phyloP scores from a whole-genome alignment of 2,329 filamentous ascomycete genomes.

The Penicillium sclerotigenum region DNA sequence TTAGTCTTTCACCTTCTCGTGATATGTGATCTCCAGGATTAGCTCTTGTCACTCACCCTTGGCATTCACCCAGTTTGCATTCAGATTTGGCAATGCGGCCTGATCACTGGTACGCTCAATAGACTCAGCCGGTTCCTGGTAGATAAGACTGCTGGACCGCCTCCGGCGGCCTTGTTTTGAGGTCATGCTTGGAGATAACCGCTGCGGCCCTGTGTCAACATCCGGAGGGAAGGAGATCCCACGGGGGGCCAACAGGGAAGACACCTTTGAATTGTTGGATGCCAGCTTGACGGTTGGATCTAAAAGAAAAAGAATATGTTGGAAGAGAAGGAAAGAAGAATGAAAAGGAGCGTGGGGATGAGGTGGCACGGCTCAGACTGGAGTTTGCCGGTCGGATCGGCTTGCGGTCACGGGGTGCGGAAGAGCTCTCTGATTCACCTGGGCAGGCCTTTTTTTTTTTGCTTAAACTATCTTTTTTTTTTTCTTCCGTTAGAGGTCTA shows the following conservation, averaged over 20 bases:
- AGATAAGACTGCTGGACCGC: conserved; percentile 97
- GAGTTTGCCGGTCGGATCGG: conserved; percentile 23
- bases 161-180: conserved; percentile 74
- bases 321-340: conserved; percentile 20
- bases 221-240: conserved; percentile 89
- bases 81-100: conserved; percentile 88
- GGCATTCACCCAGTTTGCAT: conserved; percentile 98
- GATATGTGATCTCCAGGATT: conserved; percentile 1
- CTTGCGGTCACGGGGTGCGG: conserved; percentile 19
- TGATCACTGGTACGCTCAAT: conserved; percentile 98
- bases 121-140: conserved; percentile 93
- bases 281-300: conserved; percentile 22
- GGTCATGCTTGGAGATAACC: conserved; percentile 59
- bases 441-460: neutral
- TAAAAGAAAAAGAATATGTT: conserved; percentile 13
- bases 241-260: conserved; percentile 83
- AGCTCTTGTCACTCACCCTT: conserved; percentile 69
- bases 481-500: neutral
- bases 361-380: conserved; percentile 25
- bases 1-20: no score
- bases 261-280: conserved; percentile 79
- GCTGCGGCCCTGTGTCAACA: conserved; percentile 61
- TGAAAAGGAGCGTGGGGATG: conserved; percentile 31
- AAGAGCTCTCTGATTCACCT: conserved; percentile 10
- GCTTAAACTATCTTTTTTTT: neutral